Evolutionary conservation across 805 yeast species (phyloP), one percentile per base, ranked within the genome.

Genomic region (Danielia oregonensis): DNA sequence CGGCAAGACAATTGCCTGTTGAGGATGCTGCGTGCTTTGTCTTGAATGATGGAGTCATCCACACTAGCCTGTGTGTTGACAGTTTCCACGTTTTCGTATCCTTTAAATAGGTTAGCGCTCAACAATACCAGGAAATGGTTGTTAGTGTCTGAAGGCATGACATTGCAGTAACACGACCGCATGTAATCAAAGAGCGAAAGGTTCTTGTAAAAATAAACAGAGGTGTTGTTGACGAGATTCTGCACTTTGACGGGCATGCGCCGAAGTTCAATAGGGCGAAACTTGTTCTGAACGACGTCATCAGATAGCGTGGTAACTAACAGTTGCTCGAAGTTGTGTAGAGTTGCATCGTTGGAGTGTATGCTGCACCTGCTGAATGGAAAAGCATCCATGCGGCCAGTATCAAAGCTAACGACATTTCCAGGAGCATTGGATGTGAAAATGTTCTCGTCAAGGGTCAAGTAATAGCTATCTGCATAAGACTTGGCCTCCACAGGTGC

Each of bases 81-180:
- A 18, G 48, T 47, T 12, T 57, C 61, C 13, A 61, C 46, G 40
- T 52, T 55, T 42, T 67, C 72, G 42, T 57, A 60, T 29, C 55
- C 59, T 37, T 65, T 66, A 30, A 63, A 53, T 30, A 67, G 51
- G 43, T 67, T 64, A 26, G 65, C 44, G 13, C 51, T 57, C 13
- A 67, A 42, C n/a, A 67, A 43, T 9, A 56, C 54, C 9, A 59
- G 43, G 40, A 57, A 67, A 50, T 67, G 72, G 36, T 64, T 65
- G 37, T 64, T 59, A 14, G 55, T 39, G 32, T 46, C 48, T 11
- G 45, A 44, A 1, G 70, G 70, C 13, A 59, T 49, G 23, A 49
- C 40, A 36, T 67, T 67, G 33, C 47, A 59, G 44, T 67, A 67
- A 39, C 70, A 66, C 5, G 68, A 60, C 23, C 56, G 45, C 61